Conservation (phyloP, 2,329 filamentous ascomycete genomes). For the Dryadomyces quercus-mongolicae region DNA sequence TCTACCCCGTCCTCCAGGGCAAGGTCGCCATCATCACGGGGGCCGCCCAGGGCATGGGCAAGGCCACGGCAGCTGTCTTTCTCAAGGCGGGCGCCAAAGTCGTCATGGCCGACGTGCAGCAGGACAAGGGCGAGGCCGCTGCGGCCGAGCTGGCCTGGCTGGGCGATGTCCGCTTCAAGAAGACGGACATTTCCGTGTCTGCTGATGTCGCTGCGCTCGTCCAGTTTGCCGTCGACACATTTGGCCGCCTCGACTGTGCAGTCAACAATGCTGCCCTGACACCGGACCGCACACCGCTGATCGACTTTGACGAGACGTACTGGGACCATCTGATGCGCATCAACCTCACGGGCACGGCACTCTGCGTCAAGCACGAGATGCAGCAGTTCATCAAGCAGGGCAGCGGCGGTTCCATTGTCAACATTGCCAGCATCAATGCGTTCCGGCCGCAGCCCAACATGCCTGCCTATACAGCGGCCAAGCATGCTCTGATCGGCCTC, state of each 20-base stretch:
- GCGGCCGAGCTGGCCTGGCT: neutral
- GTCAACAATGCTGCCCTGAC: neutral
- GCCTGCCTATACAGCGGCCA: slow-evolving; percentile 16
- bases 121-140: neutral
- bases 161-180: neutral
- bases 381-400: neutral
- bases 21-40: neutral
- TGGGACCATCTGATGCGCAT: neutral
- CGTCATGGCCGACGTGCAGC: neutral
- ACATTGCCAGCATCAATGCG: slow-evolving; percentile 8
- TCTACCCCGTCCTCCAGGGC: neutral
- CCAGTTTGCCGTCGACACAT: neutral
- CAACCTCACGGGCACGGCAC: neutral
- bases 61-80: neutral
- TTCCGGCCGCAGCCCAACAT: neutral
- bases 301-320: neutral
- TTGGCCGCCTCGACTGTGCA: neutral
- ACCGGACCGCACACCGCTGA: neutral
- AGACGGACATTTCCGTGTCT: neutral
- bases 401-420: neutral
- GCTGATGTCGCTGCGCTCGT: neutral
- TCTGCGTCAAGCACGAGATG: slow-evolving; percentile 1
- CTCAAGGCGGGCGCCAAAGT: neutral
- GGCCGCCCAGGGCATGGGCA: neutral
- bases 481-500: slow-evolving; percentile 15